Base-by-base conservation (phyloP, 495 filamentous ascomycete genomes). In the Coniosporium apollinis region DNA sequence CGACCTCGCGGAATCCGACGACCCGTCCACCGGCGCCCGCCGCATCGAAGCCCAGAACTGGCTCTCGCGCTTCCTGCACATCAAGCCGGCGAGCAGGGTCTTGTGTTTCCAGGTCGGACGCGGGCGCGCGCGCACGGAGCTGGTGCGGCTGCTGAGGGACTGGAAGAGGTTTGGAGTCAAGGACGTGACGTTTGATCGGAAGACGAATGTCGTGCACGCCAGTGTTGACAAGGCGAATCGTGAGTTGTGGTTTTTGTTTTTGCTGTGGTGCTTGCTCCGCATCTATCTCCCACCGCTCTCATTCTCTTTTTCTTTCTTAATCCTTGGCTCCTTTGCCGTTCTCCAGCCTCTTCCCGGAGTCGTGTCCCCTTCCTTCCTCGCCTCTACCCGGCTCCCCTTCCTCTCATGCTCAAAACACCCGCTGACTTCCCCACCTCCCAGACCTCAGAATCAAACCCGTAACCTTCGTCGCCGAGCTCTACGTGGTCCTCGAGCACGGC, bases 31-130 rank as follows among this genome's bases (percentile, higher is more conserved):
- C 40, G 10, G 32, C 67, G 34, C 56, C 64, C 39, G 67, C 72
- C 33, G 71, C 68, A 13, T 62, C 70, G 24, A 26, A 3, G 69
- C 73, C 30, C 72, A 76, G 40, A 89, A 79, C 39, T 94, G 85
- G 84, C 65, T 97, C 32, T 72, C 79, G 22, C 77, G 79, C 11
- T 70, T 96, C 15, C 78, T 97, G 57, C 73, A 83, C 31, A 76
- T 94, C 53, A 93, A 89, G 48, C 87, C 89, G 0, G 76, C 77
- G 0, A 72, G 60, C 19, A 67, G 69, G 34, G 64, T 76, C 6
- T 50, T 94, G 8, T 84, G 82, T 50, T 76, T 96, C 45, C 66
- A 67, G 4, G 62, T 79, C 15, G 65, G 72, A 2, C 76, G 74
- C 33, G 57, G 68, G 15, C 73, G 73, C 35, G 75, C 75, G 14